phyloP scores from a whole-genome alignment of 306 rosid genomes.

The Quercus berberidifolia region DNA sequence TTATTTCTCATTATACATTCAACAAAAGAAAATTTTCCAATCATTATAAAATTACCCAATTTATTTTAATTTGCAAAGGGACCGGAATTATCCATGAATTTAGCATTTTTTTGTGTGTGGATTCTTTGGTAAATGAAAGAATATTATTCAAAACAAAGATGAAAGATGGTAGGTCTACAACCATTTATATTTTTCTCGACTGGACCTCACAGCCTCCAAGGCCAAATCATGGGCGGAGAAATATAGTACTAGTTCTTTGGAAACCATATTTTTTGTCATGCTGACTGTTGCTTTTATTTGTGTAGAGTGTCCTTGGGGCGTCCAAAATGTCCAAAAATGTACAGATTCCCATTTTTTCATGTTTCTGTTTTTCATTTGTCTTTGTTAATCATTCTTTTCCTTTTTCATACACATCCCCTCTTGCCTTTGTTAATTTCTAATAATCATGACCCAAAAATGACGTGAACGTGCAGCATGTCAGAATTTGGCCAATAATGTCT shows the following conservation, averaged over 20 bases:
- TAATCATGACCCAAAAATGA: conserved; percentile 30
- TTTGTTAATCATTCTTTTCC: conserved; percentile 26
- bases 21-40: no score
- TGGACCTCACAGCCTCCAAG: not conserved
- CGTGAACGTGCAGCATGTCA: conserved; percentile 47
- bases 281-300: not conserved
- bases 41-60: no score
- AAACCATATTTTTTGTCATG: not conserved
- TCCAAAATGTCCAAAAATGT: conserved; percentile 4
- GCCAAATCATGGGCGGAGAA: no score
- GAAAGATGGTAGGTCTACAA: not conserved
- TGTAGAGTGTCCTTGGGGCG: not conserved
- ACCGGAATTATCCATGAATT: no score
- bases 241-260: not conserved
- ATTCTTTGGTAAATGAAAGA: not conserved
- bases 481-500: conserved; percentile 25
- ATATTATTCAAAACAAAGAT: not conserved
- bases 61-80: no score
- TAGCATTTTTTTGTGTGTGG: no score
- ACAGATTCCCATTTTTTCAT: conserved; percentile 16
- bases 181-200: not conserved
- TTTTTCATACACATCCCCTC: conserved; percentile 30
- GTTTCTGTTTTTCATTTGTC: not conserved
- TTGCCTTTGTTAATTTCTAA: conserved; percentile 28
- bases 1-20: no score